Evolutionary conservation across 1,284 basidiomycete species (phyloP).

Genomic region (Trametes versicolor): DNA sequence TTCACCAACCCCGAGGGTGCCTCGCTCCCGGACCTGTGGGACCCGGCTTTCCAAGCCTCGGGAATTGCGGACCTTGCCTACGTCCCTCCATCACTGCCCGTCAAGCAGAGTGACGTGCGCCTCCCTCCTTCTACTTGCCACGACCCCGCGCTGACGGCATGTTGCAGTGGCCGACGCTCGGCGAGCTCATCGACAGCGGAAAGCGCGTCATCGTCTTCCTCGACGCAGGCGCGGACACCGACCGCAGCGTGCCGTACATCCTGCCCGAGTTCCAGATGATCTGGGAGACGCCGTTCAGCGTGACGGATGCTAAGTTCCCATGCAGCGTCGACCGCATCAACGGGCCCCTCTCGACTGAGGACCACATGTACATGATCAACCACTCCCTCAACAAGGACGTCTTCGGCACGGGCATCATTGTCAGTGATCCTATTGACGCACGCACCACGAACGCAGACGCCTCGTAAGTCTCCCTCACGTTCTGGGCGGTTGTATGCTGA

Average conservation of each 20-base stretch:
- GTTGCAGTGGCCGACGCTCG: conserved; percentile 76
- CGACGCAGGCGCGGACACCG: conserved; percentile 60
- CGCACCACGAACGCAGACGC: conserved; percentile 53
- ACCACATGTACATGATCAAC: conserved; percentile 68
- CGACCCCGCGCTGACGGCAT: not conserved
- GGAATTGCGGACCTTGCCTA: conserved; percentile 70
- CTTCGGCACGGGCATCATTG: conserved; percentile 49
- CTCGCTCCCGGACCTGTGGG: conserved; percentile 59
- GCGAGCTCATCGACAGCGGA: conserved; percentile 71
- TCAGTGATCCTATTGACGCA: conserved; percentile 52
- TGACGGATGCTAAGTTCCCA: conserved; percentile 68
- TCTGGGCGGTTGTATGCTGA: not conserved
- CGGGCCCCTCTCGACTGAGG: conserved; percentile 56
- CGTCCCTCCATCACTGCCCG: conserved; percentile 62
- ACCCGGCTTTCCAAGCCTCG: conserved; percentile 63
- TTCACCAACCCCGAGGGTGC: conserved; percentile 77
- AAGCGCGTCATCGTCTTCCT: conserved; percentile 80
- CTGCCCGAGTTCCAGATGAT: conserved; percentile 74
- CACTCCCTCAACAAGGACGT: conserved; percentile 59
- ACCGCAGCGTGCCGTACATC: conserved; percentile 64
- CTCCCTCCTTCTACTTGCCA: too few relatives aligned
- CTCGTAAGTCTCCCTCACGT: conserved; percentile 46
- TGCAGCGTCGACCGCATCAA: conserved; percentile 75
- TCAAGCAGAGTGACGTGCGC: conserved; percentile 53
- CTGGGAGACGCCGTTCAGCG: conserved; percentile 81